phyloP scores from a whole-genome alignment of 202 grass and related monocot species.

The Setaria viridis region DNA sequence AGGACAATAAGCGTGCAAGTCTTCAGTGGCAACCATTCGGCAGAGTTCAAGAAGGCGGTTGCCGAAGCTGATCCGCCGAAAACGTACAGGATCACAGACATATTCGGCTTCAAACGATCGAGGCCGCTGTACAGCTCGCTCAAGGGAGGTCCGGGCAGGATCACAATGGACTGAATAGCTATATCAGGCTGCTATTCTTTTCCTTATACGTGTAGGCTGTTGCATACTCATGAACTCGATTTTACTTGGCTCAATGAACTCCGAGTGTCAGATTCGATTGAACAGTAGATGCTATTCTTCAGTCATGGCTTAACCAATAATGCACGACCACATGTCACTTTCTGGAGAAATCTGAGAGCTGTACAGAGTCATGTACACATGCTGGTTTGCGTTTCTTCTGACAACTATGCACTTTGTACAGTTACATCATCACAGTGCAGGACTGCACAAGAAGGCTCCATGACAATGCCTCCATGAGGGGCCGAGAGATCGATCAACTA shows the following conservation, averaged over 20 bases:
- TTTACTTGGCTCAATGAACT: not conserved
- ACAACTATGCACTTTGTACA: slow-evolving; percentile 29
- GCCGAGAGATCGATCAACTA: not conserved
- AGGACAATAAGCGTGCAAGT: slow-evolving; percentile 81
- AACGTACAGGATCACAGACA: slow-evolving; percentile 59
- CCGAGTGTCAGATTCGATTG: not conserved
- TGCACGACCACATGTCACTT: slow-evolving; percentile 6
- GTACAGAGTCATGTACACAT: slow-evolving; percentile 5
- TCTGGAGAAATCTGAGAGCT: slow-evolving; percentile 15
- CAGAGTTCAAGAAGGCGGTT: slow-evolving; percentile 57
- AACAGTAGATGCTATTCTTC: slow-evolving; percentile 32
- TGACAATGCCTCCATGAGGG: not conserved
- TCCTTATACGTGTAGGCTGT: not conserved
- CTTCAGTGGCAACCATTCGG: slow-evolving; percentile 59
- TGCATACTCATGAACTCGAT: slow-evolving; percentile 12
- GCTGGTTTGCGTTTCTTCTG: not conserved
- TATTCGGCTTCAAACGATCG: slow-evolving; percentile 85
- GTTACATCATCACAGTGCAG: not conserved
- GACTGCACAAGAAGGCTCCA: not conserved
- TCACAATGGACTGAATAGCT: slow-evolving; percentile 52
- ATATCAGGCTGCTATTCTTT: not conserved
- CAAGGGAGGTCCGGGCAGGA: slow-evolving; percentile 59
- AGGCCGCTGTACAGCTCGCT: slow-evolving; percentile 77
- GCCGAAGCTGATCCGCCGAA: slow-evolving; percentile 49
- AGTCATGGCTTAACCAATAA: slow-evolving; percentile 16